phyloP scores from a whole-genome alignment of 139 green algal species.

The Coccomyxa sp. region DNA sequence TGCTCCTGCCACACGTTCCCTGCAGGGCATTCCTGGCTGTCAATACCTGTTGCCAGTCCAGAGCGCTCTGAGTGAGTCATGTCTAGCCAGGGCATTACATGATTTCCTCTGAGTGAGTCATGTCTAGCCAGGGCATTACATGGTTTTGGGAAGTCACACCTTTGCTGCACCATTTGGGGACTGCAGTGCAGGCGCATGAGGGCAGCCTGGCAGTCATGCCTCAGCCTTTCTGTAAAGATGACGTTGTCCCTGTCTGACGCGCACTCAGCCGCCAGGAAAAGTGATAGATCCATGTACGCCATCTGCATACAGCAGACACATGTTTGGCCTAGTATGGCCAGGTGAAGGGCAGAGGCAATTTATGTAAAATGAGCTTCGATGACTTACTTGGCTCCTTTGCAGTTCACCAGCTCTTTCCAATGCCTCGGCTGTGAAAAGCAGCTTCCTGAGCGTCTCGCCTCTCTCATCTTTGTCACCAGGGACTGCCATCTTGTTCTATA shows the following conservation, averaged over 20 bases:
- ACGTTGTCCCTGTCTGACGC: neutral
- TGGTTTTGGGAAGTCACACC: too few species aligned
- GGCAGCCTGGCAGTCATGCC: neutral
- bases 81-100: too few species aligned
- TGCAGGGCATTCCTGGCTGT: too few species aligned
- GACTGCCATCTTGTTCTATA: neutral
- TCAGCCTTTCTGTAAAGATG: neutral
- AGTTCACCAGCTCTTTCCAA: conserved; percentile 1
- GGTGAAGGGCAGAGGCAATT: neutral
- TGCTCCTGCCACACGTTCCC: too few species aligned
- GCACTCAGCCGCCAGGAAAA: conserved; percentile 6
- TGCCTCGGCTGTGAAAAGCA: conserved; percentile 3
- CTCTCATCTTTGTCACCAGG: neutral
- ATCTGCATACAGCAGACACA: neutral
- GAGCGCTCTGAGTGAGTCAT: too few species aligned
- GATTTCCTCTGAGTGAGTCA: too few species aligned
- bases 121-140: too few species aligned
- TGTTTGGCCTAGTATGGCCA: neutral
- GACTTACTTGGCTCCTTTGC: neutral
- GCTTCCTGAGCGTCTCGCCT: conserved; percentile 2
- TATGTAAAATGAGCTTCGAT: neutral
- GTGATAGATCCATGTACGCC: conserved; percentile 8
- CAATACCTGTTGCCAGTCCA: too few species aligned
- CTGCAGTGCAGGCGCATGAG: neutral
- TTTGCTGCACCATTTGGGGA: neutral